Base-by-base conservation (phyloP, 352 stramenopile genomes). In the Phytopythium montanum region DNA sequence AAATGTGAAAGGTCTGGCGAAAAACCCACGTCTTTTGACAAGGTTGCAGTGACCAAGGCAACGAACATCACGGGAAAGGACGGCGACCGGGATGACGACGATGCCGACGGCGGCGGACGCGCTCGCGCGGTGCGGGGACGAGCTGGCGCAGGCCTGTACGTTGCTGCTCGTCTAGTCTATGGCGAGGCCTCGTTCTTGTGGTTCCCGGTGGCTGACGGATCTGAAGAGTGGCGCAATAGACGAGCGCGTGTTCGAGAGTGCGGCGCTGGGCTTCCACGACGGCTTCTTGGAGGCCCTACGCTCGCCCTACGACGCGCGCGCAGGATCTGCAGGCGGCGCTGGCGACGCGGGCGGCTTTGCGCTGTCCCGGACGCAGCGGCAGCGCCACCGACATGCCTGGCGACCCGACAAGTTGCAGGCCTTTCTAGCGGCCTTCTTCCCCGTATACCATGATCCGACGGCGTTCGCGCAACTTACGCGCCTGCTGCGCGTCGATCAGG, bases 401-500 rank as follows among this genome's bases (percentile, higher is more conserved):
- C 63, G 56, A 5, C 59, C 60, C 29, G 58, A 42, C 2, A 60
- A 65, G 3, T 56, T 83, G 34, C 64, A 66, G 36, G 29, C 48
- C 26, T 85, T 83, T 57, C 50, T 85, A 5, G 19, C 36, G 0
- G 9, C 42, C 19, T 77, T 62, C 59, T 81, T 82, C 42, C 64
- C 68, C 19, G 66, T 70, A n/a, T 85, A 83, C 44, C 39, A 69
- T 46, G 56, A 65, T 3, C 46, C 63, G 0, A 38, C 60, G 9
- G 59, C 48, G 3, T 82, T 83, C 25, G 65, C 61, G 1, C 56
- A 60, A 16, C 61, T 85, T 7, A 14, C 34, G 33, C 36, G 57
- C 8, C 33, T 62, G 44, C 46, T 57, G 45, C 57, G 38, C 25
- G 28, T 34, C 9, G 34, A 36, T 18, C 33, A 58, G 33, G 31